Percentiles rank a stretch among this genome's conserved stretches.
phyloP scores from a whole-genome alignment of 2,329 filamentous ascomycete species.

The Penicillium hesseltinei region DNA sequence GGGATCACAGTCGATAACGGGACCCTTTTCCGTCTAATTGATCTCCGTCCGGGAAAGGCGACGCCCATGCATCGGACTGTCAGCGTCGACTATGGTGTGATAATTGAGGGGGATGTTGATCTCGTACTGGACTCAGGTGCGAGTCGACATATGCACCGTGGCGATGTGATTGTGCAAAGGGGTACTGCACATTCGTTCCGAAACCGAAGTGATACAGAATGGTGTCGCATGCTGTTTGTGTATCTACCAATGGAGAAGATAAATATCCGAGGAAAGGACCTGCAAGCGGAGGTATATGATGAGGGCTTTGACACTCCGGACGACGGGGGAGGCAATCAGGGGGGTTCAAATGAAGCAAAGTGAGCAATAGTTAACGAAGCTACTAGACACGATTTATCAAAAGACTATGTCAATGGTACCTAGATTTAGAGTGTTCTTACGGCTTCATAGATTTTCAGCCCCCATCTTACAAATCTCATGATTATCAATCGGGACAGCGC shows the following conservation, averaged over 20 bases:
- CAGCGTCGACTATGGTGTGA: constrained; percentile 39
- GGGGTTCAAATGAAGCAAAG: neutral
- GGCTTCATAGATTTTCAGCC: neutral
- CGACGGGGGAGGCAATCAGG: neutral
- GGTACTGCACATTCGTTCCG: constrained; percentile 34
- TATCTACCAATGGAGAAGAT: constrained; percentile 32
- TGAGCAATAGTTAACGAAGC: neutral
- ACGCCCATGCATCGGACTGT: constrained; percentile 41
- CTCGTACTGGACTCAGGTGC: constrained; percentile 38
- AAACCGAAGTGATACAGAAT: constrained; percentile 27
- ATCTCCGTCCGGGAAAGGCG: constrained; percentile 33
- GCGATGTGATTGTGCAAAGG: constrained; percentile 37
- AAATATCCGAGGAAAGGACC: constrained; percentile 50
- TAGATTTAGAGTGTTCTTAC: neutral
- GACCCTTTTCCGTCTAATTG: constrained; percentile 35
- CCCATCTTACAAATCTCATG: constrained; percentile 8
- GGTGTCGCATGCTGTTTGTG: constrained; percentile 35
- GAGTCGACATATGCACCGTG: constrained; percentile 30
- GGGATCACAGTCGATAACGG: constrained; percentile 33
- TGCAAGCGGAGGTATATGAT: constrained; percentile 48
- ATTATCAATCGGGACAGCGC: constrained; percentile 4
- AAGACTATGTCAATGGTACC: neutral
- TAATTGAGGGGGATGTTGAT: constrained; percentile 40
- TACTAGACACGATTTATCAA: neutral
- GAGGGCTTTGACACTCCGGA: constrained; percentile 21